Evolutionary conservation across 305 asterid species (phyloP).

Genomic region (Rubia occidens): DNA sequence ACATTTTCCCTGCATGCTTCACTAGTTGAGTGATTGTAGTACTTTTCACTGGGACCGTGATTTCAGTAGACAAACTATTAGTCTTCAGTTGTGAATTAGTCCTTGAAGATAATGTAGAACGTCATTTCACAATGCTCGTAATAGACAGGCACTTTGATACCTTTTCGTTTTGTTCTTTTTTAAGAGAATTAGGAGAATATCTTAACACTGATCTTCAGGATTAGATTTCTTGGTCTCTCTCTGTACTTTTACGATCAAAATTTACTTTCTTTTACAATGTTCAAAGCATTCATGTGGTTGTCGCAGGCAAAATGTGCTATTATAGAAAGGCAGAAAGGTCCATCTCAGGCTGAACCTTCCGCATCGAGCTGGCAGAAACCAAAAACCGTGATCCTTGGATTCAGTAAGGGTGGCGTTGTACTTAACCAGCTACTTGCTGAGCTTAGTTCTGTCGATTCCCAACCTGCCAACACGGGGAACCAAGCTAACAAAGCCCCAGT

Average conservation of each 20-base stretch:
- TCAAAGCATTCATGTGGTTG: slow-evolving; percentile 7
- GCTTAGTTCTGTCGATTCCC: slow-evolving; percentile 40
- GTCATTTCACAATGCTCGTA: not conserved
- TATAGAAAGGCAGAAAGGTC: slow-evolving; percentile 40
- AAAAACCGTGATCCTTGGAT: slow-evolving; percentile 70
- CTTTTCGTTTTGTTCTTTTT: not conserved
- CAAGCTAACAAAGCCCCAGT: slow-evolving; percentile 23
- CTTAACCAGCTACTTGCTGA: slow-evolving; percentile 85
- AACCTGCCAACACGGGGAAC: slow-evolving; percentile 20
- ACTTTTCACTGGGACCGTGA: not conserved
- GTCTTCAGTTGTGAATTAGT: not conserved
- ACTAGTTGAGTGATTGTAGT: not conserved
- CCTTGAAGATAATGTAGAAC: not conserved
- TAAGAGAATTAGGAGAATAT: not conserved
- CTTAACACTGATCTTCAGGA: not conserved
- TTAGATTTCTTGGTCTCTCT: not conserved
- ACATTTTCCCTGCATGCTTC: not conserved
- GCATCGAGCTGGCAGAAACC: slow-evolving; percentile 40
- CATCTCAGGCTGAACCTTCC: slow-evolving; percentile 34
- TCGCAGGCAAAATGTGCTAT: slow-evolving; percentile 48
- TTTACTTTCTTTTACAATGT: not conserved
- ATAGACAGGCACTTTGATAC: not conserved
- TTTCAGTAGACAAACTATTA: not conserved
- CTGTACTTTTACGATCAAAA: not conserved
- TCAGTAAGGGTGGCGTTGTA: slow-evolving; percentile 84